Evolutionary conservation across 495 filamentous ascomycete genomes (phyloP).

Genomic region (Melanomma pulvis-pyrius): DNA sequence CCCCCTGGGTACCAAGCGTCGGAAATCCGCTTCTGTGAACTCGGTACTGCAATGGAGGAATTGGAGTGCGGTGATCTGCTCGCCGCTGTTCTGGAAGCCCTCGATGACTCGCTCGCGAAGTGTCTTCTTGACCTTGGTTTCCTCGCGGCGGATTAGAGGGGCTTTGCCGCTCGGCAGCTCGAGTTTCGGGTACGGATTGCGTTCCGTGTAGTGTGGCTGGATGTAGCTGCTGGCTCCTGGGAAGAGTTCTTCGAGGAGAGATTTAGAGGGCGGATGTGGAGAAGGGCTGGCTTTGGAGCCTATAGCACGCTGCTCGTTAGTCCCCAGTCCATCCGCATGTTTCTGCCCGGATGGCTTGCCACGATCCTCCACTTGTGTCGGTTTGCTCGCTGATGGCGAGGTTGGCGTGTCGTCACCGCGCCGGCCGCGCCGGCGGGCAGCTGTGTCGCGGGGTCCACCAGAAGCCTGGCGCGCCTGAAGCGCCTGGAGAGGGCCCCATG

Average conservation of each 20-base stretch:
- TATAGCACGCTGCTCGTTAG: neutral
- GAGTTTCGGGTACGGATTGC: slow-evolving; percentile 27
- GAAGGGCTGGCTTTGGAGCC: neutral
- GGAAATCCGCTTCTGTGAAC: slow-evolving; percentile 65
- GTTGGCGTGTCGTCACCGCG: neutral
- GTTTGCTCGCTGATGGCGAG: neutral
- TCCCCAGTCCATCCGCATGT: neutral
- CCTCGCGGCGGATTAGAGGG: neutral
- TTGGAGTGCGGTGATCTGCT: slow-evolving; percentile 50
- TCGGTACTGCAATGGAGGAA: slow-evolving; percentile 55
- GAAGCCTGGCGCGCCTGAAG: slow-evolving; percentile 17
- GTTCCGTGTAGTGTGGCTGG: slow-evolving; percentile 4
- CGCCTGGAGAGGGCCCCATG: slow-evolving; percentile 31
- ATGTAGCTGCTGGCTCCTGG: slow-evolving; percentile 47
- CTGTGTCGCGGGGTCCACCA: neutral
- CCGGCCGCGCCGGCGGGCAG: neutral
- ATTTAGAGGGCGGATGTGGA: slow-evolving; percentile 17
- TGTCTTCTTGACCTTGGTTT: slow-evolving; percentile 1
- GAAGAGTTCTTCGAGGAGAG: slow-evolving; percentile 63
- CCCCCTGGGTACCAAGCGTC: slow-evolving; percentile 60
- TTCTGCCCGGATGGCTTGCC: neutral
- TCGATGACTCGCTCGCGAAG: slow-evolving; percentile 20
- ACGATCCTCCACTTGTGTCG: neutral
- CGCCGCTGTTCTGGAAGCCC: slow-evolving; percentile 11
- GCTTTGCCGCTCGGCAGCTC: slow-evolving; percentile 17